Conservation (phyloP, 768 basidiomycete species). For the Dioszegia aurantiaca region DNA sequence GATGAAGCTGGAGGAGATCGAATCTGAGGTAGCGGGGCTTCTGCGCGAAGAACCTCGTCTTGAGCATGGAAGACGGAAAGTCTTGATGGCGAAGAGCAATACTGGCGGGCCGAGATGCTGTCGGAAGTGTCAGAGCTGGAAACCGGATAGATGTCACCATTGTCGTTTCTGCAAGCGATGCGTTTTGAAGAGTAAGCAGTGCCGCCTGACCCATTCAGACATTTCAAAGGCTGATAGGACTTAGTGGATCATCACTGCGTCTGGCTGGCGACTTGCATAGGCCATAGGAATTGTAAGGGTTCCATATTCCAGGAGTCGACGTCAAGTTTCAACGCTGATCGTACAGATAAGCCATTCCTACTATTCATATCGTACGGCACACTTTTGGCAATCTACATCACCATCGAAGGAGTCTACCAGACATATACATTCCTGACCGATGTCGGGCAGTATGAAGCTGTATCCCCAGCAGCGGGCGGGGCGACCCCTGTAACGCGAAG, state of each 20-base stretch:
- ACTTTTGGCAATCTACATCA: constrained; percentile 31
- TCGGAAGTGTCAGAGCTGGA: constrained; percentile 46
- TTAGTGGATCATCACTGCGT: constrained; percentile 52
- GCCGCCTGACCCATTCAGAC: background rate
- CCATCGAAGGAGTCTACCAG: constrained; percentile 35
- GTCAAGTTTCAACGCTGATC: constrained; percentile 1
- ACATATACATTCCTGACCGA: constrained; percentile 26
- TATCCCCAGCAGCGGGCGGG: too few relatives aligned
- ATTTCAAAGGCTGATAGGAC: constrained; percentile 17
- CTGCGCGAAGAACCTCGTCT: background rate
- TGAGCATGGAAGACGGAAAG: background rate
- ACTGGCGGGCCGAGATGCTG: constrained; percentile 46
- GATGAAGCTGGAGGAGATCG: background rate
- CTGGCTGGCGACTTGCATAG: constrained; percentile 48
- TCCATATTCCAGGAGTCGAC: background rate
- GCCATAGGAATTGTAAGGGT: constrained; percentile 40
- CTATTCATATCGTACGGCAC: constrained; percentile 47
- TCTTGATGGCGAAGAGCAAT: constrained; percentile 37
- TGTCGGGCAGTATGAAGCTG: background rate
- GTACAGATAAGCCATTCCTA: constrained; percentile 46
- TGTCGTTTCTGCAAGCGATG: constrained; percentile 45
- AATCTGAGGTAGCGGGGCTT: background rate
- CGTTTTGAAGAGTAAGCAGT: constrained; percentile 45
- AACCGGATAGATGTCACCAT: constrained; percentile 51
- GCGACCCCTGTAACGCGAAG: constrained; percentile 1